phyloP scores from a whole-genome alignment of 2,329 filamentous ascomycete genomes.

The Seiridium cupressi region DNA sequence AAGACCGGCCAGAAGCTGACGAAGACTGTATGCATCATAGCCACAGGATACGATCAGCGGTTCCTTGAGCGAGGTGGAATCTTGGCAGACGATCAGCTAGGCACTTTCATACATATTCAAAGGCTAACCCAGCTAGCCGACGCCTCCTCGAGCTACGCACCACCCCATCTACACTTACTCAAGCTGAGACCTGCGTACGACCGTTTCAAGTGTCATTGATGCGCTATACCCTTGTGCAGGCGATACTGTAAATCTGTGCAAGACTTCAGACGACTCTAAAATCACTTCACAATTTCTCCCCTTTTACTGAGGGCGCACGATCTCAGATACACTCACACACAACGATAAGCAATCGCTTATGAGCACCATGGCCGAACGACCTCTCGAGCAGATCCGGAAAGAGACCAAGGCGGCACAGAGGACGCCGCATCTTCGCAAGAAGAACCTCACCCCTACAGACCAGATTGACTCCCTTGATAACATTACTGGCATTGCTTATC shows the following conservation, averaged over 20 bases:
- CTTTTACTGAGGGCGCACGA: no score
- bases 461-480: slow-evolving; percentile 78
- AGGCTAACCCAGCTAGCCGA: neutral
- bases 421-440: slow-evolving; percentile 63
- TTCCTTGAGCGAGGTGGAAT: neutral
- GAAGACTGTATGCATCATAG: neutral
- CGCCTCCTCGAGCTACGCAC: neutral
- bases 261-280: neutral
- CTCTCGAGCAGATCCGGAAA: slow-evolving; percentile 63
- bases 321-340: neutral
- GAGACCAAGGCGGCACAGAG: slow-evolving; percentile 66
- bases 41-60: neutral
- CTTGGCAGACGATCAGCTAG: neutral
- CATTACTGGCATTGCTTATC: slow-evolving; percentile 63
- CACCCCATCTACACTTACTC: no score
- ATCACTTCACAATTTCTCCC: neutral
- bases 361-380: slow-evolving; percentile 43
- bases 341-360: neutral
- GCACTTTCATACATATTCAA: neutral
- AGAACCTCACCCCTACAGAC: slow-evolving; percentile 68
- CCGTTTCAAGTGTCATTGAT: no score
- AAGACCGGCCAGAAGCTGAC: neutral
- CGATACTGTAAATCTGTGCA: neutral
- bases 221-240: neutral
- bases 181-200: no score